These are phyloP conservation scores for Roridomyces roridus DNA, from an alignment of 768 basidiomycete species.

Conservation along the genomic window DNA sequence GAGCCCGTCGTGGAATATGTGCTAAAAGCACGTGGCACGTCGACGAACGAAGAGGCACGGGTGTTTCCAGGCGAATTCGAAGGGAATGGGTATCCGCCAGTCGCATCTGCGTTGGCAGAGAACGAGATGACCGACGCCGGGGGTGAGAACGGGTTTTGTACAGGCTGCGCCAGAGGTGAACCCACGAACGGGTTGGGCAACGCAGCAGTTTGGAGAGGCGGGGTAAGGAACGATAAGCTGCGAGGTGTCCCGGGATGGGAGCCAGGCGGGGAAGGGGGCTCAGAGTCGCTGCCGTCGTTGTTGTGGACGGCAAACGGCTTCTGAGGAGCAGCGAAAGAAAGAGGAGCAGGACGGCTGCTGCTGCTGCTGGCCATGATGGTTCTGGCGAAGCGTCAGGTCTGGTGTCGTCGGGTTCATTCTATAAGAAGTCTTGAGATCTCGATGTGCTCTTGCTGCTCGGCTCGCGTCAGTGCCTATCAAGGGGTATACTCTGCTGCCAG, in stretches of 20 bases:
- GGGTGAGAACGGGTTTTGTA: slow-evolving; percentile 57
- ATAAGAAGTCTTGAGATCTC: too few relatives aligned
- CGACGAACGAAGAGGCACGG: slow-evolving; percentile 19
- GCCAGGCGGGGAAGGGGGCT: slow-evolving; percentile 40
- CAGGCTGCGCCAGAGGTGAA: background rate
- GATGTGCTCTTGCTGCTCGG: too few relatives aligned
- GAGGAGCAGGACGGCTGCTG: slow-evolving; percentile 16
- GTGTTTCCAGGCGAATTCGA: slow-evolving; percentile 14
- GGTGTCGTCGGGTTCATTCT: background rate
- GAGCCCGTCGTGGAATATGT: background rate
- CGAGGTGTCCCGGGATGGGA: slow-evolving; percentile 51
- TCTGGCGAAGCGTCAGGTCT: background rate
- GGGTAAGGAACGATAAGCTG: slow-evolving; percentile 39
- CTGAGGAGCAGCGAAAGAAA: slow-evolving; percentile 11
- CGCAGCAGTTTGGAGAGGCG: slow-evolving; percentile 12
- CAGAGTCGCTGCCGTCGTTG: slow-evolving; percentile 30
- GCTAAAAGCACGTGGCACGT: slow-evolving; percentile 15
- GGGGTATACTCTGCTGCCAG: too few relatives aligned
- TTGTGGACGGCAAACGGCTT: slow-evolving; percentile 28
- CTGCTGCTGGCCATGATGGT: background rate
- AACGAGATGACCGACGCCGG: slow-evolving; percentile 54
- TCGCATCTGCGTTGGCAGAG: slow-evolving; percentile 40
- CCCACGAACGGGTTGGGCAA: background rate
- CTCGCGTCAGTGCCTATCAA: too few relatives aligned
- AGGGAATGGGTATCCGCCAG: slow-evolving; percentile 28